phyloP scores from a whole-genome alignment of 495 filamentous ascomycete genomes.

The Acidomyces sp. region DNA sequence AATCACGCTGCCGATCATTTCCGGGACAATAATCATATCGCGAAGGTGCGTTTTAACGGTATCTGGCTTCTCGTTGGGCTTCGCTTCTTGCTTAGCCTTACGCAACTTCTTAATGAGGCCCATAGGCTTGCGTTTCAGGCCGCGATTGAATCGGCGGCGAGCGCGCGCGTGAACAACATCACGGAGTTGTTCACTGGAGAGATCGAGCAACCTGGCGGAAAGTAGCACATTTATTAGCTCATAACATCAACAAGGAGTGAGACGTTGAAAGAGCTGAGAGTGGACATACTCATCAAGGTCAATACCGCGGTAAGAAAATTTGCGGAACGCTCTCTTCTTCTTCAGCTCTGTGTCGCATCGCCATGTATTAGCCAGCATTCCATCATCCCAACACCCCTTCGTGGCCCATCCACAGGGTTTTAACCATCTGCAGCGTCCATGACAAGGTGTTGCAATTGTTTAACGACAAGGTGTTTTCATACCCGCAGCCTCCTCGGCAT shows the following conservation, averaged over 20 bases:
- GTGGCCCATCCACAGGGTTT: slow-evolving; percentile 21
- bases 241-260: background rate
- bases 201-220: slow-evolving; percentile 73
- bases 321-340: slow-evolving; percentile 98
- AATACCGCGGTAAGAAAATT: slow-evolving; percentile 98
- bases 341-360: slow-evolving; percentile 60
- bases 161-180: slow-evolving; percentile 98
- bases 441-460: slow-evolving; percentile 10
- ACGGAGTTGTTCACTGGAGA: slow-evolving; percentile 94
- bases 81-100: slow-evolving; percentile 98
- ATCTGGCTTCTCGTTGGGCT: slow-evolving; percentile 99
- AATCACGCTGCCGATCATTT: slow-evolving; percentile 97
- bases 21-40: slow-evolving; percentile 98
- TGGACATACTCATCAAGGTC: slow-evolving; percentile 90
- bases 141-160: slow-evolving; percentile 97
- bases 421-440: slow-evolving; percentile 8
- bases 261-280: background rate
- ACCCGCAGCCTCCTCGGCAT: slow-evolving; percentile 91
- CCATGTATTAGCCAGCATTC: slow-evolving; percentile 32
- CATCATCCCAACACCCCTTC: slow-evolving; percentile 24
- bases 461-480: slow-evolving; percentile 26
- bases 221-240: too few relatives aligned
- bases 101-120: slow-evolving; percentile 99
- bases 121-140: slow-evolving; percentile 99
- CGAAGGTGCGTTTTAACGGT: slow-evolving; percentile 98